Evolutionary conservation across 306 rosid genomes (phyloP).

Genomic region (Medicago arabica): DNA sequence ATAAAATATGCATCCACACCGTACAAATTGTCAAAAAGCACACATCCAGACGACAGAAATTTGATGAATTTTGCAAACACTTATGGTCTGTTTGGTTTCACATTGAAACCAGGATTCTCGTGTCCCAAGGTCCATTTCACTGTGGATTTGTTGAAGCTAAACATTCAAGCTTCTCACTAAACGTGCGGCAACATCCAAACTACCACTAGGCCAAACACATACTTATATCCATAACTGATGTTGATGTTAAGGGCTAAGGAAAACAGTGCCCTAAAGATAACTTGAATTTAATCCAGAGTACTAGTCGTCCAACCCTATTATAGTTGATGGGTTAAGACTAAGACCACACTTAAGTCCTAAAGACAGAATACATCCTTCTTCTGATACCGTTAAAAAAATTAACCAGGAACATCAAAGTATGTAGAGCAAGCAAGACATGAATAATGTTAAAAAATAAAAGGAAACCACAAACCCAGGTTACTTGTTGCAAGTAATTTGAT

Average conservation of each 20-base stretch:
- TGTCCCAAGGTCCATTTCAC: too few species aligned
- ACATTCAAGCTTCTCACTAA: too few species aligned
- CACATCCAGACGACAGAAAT: background rate
- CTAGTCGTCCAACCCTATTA: background rate
- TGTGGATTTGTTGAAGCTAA: too few species aligned
- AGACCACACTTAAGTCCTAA: too few species aligned
- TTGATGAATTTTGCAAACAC: background rate
- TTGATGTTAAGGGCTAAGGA: background rate
- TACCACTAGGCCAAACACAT: background rate
- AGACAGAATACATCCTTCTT: background rate
- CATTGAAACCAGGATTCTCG: too few species aligned
- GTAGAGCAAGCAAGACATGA: background rate
- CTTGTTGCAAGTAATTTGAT: slow-evolving; percentile 3
- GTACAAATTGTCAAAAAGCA: background rate
- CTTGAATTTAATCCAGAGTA: background rate
- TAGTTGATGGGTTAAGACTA: too few species aligned
- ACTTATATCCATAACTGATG: background rate
- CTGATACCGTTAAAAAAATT: background rate
- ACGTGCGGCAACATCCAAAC: too few species aligned
- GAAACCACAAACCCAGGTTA: slow-evolving; percentile 15
- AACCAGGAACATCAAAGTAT: background rate
- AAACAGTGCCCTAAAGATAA: background rate
- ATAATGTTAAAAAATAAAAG: slow-evolving; percentile 10
- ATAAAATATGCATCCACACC: background rate
- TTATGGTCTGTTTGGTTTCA: background rate